These are phyloP conservation scores for Mucor sp. DNA, from an alignment of 371 early-diverging fungal genomes.

Conservation along the genomic window DNA sequence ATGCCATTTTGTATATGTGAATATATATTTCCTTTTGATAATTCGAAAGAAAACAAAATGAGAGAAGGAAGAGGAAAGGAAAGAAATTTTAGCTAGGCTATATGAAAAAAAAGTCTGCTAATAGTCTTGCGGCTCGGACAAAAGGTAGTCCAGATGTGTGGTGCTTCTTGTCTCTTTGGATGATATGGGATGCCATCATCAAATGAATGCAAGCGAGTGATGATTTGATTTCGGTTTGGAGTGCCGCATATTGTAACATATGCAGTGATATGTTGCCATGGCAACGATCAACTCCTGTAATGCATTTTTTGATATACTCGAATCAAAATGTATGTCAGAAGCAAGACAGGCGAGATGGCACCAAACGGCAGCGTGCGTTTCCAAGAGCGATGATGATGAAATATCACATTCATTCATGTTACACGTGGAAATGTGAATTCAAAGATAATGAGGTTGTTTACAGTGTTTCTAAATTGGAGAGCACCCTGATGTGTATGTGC, in stretches of 20 bases:
- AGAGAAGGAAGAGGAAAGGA: neutral
- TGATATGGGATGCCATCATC: neutral
- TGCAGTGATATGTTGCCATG: neutral
- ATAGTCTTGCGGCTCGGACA: neutral
- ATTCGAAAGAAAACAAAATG: neutral
- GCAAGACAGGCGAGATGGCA: too few species aligned
- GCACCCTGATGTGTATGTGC: neutral
- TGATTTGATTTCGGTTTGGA: neutral
- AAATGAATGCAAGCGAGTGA: neutral
- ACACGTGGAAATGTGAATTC: neutral
- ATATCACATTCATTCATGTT: neutral
- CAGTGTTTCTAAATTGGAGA: neutral
- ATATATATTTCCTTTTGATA: neutral
- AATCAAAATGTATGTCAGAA: too few species aligned
- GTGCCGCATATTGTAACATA: neutral
- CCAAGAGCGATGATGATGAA: neutral
- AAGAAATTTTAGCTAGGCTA: neutral
- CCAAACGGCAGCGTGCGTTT: too few species aligned
- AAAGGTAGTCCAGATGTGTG: neutral
- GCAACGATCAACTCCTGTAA: neutral
- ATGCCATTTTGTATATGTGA: slow-evolving; percentile 19
- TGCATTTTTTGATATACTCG: too few species aligned
- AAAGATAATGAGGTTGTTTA: neutral
- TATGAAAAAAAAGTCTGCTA: neutral
- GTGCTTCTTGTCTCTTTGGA: neutral